A percentile compares a stretch with the other conserved stretches of the same genome.
These are phyloP conservation scores for Alliaria petiolata DNA, from an alignment of 345 rosid genomes.

Conservation along the genomic window DNA sequence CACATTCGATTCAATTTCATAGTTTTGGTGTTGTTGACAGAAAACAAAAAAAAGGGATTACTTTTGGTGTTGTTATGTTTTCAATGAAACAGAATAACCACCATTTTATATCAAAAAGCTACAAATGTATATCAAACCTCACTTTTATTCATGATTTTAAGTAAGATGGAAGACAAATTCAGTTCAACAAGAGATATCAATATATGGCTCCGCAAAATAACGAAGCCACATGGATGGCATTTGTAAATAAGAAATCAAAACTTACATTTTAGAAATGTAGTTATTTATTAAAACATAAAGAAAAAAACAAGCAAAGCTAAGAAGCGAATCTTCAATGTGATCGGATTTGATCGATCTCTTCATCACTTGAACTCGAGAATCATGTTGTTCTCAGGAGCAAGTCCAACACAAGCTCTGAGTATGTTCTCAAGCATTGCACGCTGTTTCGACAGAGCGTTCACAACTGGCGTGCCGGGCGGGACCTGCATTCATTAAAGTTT, in stretches of 20 bases:
- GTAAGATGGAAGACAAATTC: background rate
- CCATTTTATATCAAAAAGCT: background rate
- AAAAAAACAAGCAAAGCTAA: background rate
- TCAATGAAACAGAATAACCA: background rate
- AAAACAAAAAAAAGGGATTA: too few species aligned
- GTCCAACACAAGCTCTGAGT: conserved; percentile 88
- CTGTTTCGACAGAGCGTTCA: conserved; percentile 95
- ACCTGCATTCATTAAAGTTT: conserved; percentile 47
- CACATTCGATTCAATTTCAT: background rate
- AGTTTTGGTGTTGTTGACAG: background rate
- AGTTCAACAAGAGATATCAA: background rate
- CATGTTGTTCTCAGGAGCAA: conserved; percentile 99
- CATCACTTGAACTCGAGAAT: conserved; percentile 93
- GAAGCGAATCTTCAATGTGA: background rate
- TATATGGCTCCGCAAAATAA: background rate
- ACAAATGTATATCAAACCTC: background rate
- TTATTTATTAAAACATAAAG: conserved; percentile 7
- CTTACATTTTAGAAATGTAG: background rate
- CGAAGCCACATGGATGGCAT: background rate
- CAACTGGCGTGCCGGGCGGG: conserved; percentile 97
- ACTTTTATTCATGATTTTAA: background rate
- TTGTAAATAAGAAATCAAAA: background rate
- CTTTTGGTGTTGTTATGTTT: background rate
- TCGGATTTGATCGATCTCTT: background rate
- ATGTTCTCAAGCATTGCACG: conserved; percentile 99